Conservation (phyloP, 192 early-diverging fungal species). For the Linnemannia exigua region DNA sequence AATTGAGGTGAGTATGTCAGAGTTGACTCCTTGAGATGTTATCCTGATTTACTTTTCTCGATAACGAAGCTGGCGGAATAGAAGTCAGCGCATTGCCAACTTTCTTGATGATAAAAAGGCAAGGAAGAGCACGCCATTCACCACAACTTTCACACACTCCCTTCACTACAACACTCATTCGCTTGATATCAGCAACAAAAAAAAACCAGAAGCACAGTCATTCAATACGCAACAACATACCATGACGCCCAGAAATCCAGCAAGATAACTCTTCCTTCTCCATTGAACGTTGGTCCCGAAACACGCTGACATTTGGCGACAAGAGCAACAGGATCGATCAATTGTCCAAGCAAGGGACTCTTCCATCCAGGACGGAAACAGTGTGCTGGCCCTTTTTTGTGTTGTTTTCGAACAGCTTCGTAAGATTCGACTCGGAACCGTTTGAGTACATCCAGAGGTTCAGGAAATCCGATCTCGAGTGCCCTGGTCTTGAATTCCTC, state of each 20-base stretch:
- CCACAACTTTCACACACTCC: background rate
- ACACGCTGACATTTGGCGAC: conserved; percentile 30
- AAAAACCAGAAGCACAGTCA: background rate
- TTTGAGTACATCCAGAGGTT: conserved; percentile 46
- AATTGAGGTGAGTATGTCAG: background rate
- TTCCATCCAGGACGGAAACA: conserved; percentile 48
- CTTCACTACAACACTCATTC: background rate
- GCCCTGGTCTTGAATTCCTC: conserved; percentile 38
- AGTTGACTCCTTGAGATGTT: too few relatives aligned
- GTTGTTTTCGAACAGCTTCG: conserved; percentile 26
- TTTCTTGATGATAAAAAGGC: background rate
- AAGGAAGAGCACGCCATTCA: background rate
- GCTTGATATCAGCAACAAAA: background rate
- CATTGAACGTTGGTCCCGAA: conserved; percentile 27
- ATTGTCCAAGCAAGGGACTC: conserved; percentile 32
- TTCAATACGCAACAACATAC: background rate
- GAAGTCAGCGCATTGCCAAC: background rate
- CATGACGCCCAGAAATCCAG: conserved; percentile 53
- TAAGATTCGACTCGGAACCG: conserved; percentile 36
- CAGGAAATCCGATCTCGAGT: conserved; percentile 38
- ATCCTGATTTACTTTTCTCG: background rate
- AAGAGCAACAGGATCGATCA: background rate
- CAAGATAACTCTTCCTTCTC: conserved; percentile 17
- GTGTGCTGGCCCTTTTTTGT: conserved; percentile 34
- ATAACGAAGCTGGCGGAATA: background rate